Percentiles rank a stretch among this genome's conserved stretches.
Evolutionary conservation across 352 stramenopile species (phyloP).

Genomic region (Phytophthora boehmeriae): DNA sequence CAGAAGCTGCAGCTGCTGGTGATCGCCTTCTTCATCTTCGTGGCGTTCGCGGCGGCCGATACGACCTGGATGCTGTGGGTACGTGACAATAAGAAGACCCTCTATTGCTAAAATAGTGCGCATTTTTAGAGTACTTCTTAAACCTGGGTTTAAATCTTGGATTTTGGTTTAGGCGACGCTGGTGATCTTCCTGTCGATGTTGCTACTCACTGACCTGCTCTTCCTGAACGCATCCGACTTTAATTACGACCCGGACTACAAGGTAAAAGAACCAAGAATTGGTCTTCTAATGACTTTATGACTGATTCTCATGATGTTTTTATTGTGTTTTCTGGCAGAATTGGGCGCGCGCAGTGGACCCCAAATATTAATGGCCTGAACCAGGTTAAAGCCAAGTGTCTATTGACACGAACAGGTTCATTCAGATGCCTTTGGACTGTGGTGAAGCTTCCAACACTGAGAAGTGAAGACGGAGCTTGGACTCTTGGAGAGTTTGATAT

Average conservation of each 20-base stretch:
- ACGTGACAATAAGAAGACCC: slow-evolving; percentile 21
- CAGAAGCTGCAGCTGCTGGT: slow-evolving; percentile 83
- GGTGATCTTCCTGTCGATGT: slow-evolving; percentile 77
- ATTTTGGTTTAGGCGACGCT: slow-evolving; percentile 56
- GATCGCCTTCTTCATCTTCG: slow-evolving; percentile 84
- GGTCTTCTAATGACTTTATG: neutral
- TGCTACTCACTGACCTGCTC: slow-evolving; percentile 72
- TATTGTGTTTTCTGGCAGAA: slow-evolving; percentile 43
- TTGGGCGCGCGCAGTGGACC: slow-evolving; percentile 76
- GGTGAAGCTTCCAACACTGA: too few relatives aligned
- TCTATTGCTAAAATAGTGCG: neutral
- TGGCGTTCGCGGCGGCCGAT: slow-evolving; percentile 75
- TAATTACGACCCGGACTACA: slow-evolving; percentile 87
- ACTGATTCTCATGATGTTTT: slow-evolving; percentile 1
- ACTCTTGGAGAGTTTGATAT: slow-evolving; percentile 23
- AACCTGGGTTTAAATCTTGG: neutral
- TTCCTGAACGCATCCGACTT: slow-evolving; percentile 80
- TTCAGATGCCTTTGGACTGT: too few relatives aligned
- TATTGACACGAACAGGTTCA: neutral
- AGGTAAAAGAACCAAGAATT: slow-evolving; percentile 42
- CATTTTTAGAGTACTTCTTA: neutral
- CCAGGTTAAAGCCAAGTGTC: neutral
- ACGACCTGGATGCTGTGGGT: slow-evolving; percentile 86
- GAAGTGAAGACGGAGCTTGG: neutral
- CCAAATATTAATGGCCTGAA: slow-evolving; percentile 62